These are phyloP conservation scores for Arctium lappa DNA, from an alignment of 129 eudicot species.

Conservation along the genomic window DNA sequence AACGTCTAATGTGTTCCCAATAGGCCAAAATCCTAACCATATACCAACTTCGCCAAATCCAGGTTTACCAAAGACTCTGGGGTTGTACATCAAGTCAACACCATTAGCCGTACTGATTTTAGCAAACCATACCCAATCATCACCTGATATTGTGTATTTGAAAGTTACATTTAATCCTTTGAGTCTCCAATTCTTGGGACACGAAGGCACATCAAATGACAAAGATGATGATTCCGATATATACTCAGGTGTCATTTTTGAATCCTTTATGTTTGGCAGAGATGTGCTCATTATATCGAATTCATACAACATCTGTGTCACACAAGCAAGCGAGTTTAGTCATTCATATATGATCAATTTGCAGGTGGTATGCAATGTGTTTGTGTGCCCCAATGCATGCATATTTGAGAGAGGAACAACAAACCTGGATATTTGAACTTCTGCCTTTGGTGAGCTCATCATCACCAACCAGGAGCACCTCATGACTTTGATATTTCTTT, in stretches of 20 bases:
- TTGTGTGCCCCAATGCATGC: neutral
- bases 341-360: neutral
- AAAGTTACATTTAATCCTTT: conserved; percentile 1
- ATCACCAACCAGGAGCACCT: conserved; percentile 13
- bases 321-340: neutral
- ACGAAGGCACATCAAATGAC: conserved; percentile 13
- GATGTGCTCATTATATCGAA: conserved; percentile 28
- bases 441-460: conserved; percentile 5
- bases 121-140: conserved; percentile 1
- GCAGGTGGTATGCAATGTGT: neutral
- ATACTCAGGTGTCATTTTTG: neutral
- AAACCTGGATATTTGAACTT: conserved; percentile 7
- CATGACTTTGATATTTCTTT: neutral
- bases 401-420: neutral
- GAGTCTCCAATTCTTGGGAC: neutral
- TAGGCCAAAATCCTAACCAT: conserved; percentile 37
- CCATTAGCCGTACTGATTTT: neutral
- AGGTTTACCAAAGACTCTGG: conserved; percentile 19
- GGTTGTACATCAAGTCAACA: conserved; percentile 20
- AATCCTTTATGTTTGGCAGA: conserved; percentile 8
- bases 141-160: neutral
- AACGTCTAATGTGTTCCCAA: conserved; percentile 9
- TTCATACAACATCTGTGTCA: conserved; percentile 26
- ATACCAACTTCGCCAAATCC: neutral
- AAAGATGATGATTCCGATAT: conserved; percentile 3